phyloP scores from a whole-genome alignment of 1,284 basidiomycete genomes.

The Ganoderma lucidum region DNA sequence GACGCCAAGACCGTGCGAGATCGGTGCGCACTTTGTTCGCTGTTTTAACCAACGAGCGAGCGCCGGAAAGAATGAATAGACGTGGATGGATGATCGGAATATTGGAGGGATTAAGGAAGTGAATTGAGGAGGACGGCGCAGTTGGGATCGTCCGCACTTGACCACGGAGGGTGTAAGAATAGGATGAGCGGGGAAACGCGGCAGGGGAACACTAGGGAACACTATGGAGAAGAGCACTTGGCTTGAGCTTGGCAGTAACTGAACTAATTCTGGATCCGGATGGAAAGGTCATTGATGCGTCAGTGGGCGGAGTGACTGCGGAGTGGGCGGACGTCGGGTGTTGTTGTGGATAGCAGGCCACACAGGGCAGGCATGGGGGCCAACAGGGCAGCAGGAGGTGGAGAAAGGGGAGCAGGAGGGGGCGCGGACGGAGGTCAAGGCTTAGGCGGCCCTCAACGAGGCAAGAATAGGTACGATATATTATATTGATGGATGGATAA shows the following conservation, averaged over 20 bases:
- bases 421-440: constrained; percentile 15
- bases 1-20: constrained; percentile 10
- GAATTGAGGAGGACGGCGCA: constrained; percentile 1
- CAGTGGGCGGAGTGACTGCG: constrained; percentile 4
- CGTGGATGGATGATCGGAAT: not conserved
- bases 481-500: constrained; percentile 28
- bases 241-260: constrained; percentile 35
- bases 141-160: constrained; percentile 9
- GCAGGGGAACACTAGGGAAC: constrained; percentile 12
- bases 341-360: not conserved
- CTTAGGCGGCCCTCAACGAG: not conserved
- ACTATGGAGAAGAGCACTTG: constrained; percentile 28
- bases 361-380: not conserved
- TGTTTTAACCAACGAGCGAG: constrained; percentile 12
- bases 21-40: constrained; percentile 13
- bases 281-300: constrained; percentile 17
- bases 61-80: not conserved
- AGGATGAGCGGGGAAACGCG: constrained; percentile 28
- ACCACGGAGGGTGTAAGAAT: constrained; percentile 16
- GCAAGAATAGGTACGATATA: constrained; percentile 29
- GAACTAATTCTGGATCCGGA: constrained; percentile 31
- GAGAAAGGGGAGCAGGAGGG: constrained; percentile 13
- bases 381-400: constrained; percentile 11
- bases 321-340: constrained; percentile 10
- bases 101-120: constrained; percentile 8